phyloP scores from a whole-genome alignment of 495 filamentous ascomycete genomes.

The Aspergillus incahuasiensis region DNA sequence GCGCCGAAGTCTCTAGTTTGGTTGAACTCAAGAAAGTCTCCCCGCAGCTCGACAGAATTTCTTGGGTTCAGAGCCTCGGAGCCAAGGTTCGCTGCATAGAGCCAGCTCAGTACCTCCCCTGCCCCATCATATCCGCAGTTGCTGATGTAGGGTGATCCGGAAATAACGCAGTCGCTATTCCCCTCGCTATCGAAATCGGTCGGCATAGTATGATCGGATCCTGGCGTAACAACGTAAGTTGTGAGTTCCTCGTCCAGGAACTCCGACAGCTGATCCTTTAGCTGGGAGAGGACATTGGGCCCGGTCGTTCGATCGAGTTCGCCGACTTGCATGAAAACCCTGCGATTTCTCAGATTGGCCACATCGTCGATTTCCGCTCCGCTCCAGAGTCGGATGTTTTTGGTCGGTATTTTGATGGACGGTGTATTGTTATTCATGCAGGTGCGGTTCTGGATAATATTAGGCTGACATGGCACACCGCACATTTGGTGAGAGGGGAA shows the following conservation, averaged over 20 bases:
- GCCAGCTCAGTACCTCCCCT: neutral
- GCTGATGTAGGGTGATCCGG: neutral
- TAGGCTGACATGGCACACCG: neutral
- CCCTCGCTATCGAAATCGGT: neutral
- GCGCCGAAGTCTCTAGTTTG: neutral
- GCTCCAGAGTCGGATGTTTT: neutral
- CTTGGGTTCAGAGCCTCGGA: neutral
- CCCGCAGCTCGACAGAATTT: neutral
- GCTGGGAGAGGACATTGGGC: neutral
- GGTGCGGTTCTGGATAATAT: neutral
- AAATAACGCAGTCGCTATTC: neutral
- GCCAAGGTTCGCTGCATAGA: too few relatives aligned
- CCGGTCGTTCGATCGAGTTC: neutral
- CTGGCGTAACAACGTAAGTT: neutral
- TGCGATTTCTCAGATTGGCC: neutral
- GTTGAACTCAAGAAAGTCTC: neutral
- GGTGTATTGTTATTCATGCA: conserved; percentile 5
- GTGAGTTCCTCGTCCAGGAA: neutral
- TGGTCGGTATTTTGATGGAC: neutral
- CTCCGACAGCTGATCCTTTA: neutral
- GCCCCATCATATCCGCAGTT: conserved; percentile 2
- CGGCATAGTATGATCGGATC: neutral
- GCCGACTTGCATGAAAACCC: neutral
- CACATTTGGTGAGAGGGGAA: neutral
- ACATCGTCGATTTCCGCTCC: neutral